phyloP scores from a whole-genome alignment of 768 basidiomycete species.

The Chalciporus chontae region DNA sequence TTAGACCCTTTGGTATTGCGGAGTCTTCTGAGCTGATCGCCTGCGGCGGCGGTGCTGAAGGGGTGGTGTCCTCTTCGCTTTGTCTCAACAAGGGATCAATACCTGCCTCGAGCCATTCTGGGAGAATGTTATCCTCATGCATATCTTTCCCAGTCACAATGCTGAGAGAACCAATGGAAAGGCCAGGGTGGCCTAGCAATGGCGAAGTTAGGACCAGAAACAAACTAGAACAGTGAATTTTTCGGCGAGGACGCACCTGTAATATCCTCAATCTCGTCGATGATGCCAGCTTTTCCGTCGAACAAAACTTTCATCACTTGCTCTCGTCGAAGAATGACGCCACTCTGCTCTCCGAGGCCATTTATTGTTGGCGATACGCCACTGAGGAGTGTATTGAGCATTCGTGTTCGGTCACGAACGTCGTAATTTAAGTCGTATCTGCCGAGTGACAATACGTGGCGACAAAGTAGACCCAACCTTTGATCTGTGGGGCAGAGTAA shows the following conservation, averaged over 20 bases:
- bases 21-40: slow-evolving; percentile 40
- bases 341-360: slow-evolving; percentile 49
- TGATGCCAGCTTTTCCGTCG: slow-evolving; percentile 59
- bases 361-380: slow-evolving; percentile 44
- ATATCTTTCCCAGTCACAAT: slow-evolving; percentile 55
- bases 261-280: slow-evolving; percentile 35
- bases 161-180: slow-evolving; percentile 63
- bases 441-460: slow-evolving; percentile 79
- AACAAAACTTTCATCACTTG: slow-evolving; percentile 80
- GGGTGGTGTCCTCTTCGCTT: slow-evolving; percentile 49
- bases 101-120: slow-evolving; percentile 87
- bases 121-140: slow-evolving; percentile 44
- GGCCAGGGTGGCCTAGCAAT: slow-evolving; percentile 34
- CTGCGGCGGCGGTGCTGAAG: slow-evolving; percentile 28
- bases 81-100: slow-evolving; percentile 78
- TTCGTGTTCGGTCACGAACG: slow-evolving; percentile 85
- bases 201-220: slow-evolving; percentile 3
- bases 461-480: slow-evolving; percentile 50
- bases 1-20: slow-evolving; percentile 25
- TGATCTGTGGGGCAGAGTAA: slow-evolving; percentile 58
- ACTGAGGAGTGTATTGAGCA: slow-evolving; percentile 66
- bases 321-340: slow-evolving; percentile 78
- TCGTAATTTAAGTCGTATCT: slow-evolving; percentile 88
- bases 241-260: slow-evolving; percentile 27
- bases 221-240: not conserved